Conservation (phyloP, 768 basidiomycete species). For the Naematelia aurantialba region DNA sequence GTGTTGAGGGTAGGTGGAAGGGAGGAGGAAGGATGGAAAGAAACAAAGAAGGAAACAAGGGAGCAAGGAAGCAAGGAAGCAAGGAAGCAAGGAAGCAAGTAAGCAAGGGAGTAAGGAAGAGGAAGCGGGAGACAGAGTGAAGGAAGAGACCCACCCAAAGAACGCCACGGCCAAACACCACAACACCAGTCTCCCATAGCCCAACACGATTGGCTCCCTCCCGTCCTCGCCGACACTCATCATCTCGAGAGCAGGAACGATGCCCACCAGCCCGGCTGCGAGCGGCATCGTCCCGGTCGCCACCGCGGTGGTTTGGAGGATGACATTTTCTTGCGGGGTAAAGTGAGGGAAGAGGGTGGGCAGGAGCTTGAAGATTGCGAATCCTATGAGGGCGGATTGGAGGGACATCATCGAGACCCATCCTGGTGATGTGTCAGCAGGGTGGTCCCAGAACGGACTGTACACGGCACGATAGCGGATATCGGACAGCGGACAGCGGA, state of each 20-base stretch:
- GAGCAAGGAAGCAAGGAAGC: too few species aligned
- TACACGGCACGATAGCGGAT: slow-evolving; percentile 4
- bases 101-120: too few species aligned
- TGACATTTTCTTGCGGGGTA: slow-evolving; percentile 87
- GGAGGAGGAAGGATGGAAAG: too few species aligned
- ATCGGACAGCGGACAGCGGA: too few species aligned
- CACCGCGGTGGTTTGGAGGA: slow-evolving; percentile 91
- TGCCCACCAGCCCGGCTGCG: slow-evolving; percentile 71
- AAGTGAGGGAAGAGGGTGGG: slow-evolving; percentile 53
- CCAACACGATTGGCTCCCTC: slow-evolving; percentile 66
- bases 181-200: slow-evolving; percentile 67
- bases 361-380: slow-evolving; percentile 62
- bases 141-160: slow-evolving; percentile 72
- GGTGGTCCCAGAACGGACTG: too few species aligned
- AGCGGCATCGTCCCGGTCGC: slow-evolving; percentile 69
- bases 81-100: too few species aligned
- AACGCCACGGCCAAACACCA: slow-evolving; percentile 93
- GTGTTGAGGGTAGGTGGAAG: too few species aligned
- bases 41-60: too few species aligned
- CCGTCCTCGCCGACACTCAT: slow-evolving; percentile 74
- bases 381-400: slow-evolving; percentile 89
- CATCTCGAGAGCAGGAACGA: slow-evolving; percentile 80
- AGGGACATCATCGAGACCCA: slow-evolving; percentile 69
- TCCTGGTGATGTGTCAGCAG: slow-evolving; percentile 17
- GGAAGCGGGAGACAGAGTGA: too few species aligned